These are phyloP conservation scores for Candida odintsovae DNA, from an alignment of 805 yeast genomes.

Conservation along the genomic window DNA sequence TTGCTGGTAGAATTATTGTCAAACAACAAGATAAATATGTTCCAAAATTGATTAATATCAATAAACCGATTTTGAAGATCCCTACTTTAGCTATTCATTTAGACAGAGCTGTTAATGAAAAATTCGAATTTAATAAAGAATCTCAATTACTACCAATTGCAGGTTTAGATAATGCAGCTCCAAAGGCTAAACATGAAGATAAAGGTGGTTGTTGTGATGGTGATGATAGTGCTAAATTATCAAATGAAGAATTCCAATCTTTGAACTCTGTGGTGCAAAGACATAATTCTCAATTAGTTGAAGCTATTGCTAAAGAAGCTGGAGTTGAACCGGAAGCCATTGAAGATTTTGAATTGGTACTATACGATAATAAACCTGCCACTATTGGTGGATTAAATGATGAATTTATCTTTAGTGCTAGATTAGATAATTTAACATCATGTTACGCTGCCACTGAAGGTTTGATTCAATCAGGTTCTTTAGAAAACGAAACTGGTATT, in stretches of 20 bases:
- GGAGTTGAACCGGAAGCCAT: slow-evolving; percentile 47
- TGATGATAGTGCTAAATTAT: slow-evolving; percentile 39
- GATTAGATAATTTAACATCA: slow-evolving; percentile 86
- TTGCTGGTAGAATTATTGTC: slow-evolving; percentile 89
- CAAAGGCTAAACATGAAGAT: slow-evolving; percentile 15
- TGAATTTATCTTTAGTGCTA: slow-evolving; percentile 87
- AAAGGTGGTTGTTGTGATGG: slow-evolving; percentile 39
- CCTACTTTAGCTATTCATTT: slow-evolving; percentile 95
- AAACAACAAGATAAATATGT: slow-evolving; percentile 39
- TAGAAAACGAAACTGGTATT: slow-evolving; percentile 49
- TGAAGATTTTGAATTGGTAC: slow-evolving; percentile 84
- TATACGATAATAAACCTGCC: slow-evolving; percentile 81
- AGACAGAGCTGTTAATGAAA: slow-evolving; percentile 66
- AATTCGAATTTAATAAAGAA: slow-evolving; percentile 87
- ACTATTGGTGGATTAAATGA: slow-evolving; percentile 83
- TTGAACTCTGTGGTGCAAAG: slow-evolving; percentile 61
- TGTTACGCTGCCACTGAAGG: slow-evolving; percentile 78
- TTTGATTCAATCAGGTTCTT: slow-evolving; percentile 46
- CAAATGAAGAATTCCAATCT: slow-evolving; percentile 55
- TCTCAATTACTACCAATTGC: slow-evolving; percentile 82
- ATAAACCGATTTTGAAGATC: slow-evolving; percentile 80
- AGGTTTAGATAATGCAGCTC: slow-evolving; percentile 45
- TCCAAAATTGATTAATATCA: slow-evolving; percentile 70
- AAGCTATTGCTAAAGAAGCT: slow-evolving; percentile 62
- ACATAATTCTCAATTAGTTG: slow-evolving; percentile 69